A percentile compares a stretch with the other conserved stretches of the same genome.
Conservation (phyloP, 495 filamentous ascomycete species). For the Parachaetomium inaequale region DNA sequence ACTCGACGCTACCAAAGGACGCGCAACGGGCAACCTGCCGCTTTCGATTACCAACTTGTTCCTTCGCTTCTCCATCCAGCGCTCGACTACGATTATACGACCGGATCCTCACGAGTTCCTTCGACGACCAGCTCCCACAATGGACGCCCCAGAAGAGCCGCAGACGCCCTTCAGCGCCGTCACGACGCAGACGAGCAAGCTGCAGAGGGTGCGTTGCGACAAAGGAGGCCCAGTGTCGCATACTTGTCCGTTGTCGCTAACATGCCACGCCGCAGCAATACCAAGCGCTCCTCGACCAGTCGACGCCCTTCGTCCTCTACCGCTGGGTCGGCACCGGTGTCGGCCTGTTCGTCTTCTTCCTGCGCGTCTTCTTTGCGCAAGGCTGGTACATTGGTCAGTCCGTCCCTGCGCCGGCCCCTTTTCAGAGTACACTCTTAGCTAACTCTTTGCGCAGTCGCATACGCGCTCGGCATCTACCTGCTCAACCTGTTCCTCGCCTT, state of each 20-base stretch:
- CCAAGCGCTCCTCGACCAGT: conserved; percentile 90
- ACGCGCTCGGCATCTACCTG: conserved; percentile 97
- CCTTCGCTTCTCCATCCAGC: not conserved
- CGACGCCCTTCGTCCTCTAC: conserved; percentile 80
- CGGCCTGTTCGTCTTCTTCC: conserved; percentile 73
- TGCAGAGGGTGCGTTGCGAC: conserved; percentile 40
- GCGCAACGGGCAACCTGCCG: conserved; percentile 8
- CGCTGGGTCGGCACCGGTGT: conserved; percentile 81
- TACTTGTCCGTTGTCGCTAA: conserved; percentile 5
- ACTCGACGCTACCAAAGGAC: not conserved
- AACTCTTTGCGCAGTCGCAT: conserved; percentile 64
- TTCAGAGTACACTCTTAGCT: not conserved
- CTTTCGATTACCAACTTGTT: not conserved
- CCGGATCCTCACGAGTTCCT: not conserved
- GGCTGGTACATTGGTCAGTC: conserved; percentile 96
- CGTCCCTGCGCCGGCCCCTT: too few species aligned
- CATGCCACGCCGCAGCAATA: conserved; percentile 65
- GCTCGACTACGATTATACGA: not conserved
- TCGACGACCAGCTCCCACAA: conserved; percentile 6
- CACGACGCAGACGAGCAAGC: conserved; percentile 33
- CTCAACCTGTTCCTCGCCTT: conserved; percentile 99
- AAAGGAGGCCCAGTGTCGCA: not conserved
- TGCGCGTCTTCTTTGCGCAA: conserved; percentile 84
- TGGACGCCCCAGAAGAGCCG: conserved; percentile 31
- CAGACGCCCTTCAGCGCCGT: conserved; percentile 33